A percentile compares a stretch with the other conserved stretches of the same genome.
These are phyloP conservation scores for Hygrophorus pudorinus DNA, from an alignment of 768 basidiomycete species.

Conservation along the genomic window DNA sequence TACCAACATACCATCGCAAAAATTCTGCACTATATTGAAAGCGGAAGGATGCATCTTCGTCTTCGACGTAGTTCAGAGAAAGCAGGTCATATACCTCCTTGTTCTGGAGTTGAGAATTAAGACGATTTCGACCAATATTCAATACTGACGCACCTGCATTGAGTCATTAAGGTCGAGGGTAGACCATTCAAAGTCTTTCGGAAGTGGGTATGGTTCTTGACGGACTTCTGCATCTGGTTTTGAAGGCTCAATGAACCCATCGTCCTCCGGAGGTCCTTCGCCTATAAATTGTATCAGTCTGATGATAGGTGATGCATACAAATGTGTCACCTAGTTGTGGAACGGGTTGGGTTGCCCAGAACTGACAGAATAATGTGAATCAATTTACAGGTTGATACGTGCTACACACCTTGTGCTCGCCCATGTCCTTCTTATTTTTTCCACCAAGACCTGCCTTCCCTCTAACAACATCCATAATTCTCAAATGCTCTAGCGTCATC, in stretches of 20 bases:
- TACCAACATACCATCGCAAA: constrained; percentile 60
- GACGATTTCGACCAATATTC: not conserved
- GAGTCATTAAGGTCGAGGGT: constrained; percentile 70
- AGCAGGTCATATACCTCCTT: constrained; percentile 90
- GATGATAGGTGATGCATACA: not conserved
- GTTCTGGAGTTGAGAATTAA: constrained; percentile 37
- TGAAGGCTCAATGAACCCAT: constrained; percentile 85
- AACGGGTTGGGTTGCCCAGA: constrained; percentile 97
- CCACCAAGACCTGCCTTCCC: constrained; percentile 74
- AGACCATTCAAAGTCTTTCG: constrained; percentile 90
- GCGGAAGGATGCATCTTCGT: constrained; percentile 90
- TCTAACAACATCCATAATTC: constrained; percentile 76
- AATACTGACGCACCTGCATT: constrained; percentile 41
- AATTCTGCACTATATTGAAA: constrained; percentile 96
- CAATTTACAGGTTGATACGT: not conserved
- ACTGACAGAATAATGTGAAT: constrained; percentile 36
- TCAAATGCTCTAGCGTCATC: constrained; percentile 63
- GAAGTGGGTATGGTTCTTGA: constrained; percentile 81
- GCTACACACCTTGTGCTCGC: constrained; percentile 72
- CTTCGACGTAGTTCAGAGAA: constrained; percentile 93
- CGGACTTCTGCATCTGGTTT: constrained; percentile 70
- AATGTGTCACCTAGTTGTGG: constrained; percentile 59
- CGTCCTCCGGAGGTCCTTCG: constrained; percentile 53
- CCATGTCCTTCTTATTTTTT: constrained; percentile 68
- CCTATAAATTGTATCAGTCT: constrained; percentile 25